phyloP scores from a whole-genome alignment of 2,329 filamentous ascomycete genomes.

The Ophiostoma tasmaniense region DNA sequence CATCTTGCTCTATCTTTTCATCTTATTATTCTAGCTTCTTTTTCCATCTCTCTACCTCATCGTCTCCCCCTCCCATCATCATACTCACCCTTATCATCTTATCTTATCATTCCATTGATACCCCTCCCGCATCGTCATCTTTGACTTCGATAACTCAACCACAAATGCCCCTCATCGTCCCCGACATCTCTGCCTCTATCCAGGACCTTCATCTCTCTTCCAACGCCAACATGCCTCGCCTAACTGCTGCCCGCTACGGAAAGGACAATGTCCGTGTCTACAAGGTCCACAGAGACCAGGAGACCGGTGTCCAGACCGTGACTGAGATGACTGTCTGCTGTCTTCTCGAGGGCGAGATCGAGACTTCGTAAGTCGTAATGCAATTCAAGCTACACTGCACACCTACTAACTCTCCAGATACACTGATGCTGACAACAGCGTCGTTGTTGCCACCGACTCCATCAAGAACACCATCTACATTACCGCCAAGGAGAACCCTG shows the following conservation, averaged over 20 bases:
- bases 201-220: neutral
- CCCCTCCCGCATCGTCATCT: neutral
- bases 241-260: slow-evolving; percentile 65
- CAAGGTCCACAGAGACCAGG: slow-evolving; percentile 78
- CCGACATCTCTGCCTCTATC: neutral
- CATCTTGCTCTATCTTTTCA: neutral
- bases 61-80: neutral
- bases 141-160: neutral
- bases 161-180: neutral
- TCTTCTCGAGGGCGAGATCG: slow-evolving; percentile 86
- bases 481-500: slow-evolving; percentile 84
- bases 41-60: neutral
- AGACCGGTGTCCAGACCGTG: slow-evolving; percentile 72
- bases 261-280: slow-evolving; percentile 98
- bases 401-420: slow-evolving; percentile 48
- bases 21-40: neutral
- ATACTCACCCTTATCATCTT: neutral
- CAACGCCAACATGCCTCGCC: slow-evolving; percentile 40
- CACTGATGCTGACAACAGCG: slow-evolving; percentile 87
- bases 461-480: slow-evolving; percentile 98
- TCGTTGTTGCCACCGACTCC: slow-evolving; percentile 91
- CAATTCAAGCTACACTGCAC: neutral
- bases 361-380: slow-evolving; percentile 53
- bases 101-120: neutral
- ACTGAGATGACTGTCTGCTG: slow-evolving; percentile 93